Evolutionary conservation across 1,284 basidiomycete genomes (phyloP).

Genomic region (Fomitopsis pinicola): DNA sequence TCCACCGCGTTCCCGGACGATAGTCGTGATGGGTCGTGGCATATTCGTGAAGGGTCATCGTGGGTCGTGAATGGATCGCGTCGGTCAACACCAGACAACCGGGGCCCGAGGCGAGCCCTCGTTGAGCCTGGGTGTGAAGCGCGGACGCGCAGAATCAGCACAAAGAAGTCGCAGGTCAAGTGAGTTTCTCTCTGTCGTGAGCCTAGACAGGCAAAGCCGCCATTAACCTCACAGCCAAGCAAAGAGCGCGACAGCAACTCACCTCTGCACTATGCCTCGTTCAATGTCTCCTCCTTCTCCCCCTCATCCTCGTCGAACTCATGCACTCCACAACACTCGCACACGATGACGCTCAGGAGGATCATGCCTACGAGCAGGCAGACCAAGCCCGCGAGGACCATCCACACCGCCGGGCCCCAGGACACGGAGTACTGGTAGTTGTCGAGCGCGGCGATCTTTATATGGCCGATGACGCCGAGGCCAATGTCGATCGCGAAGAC

Average conservation of each 20-base stretch:
- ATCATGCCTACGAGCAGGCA: conserved; percentile 59
- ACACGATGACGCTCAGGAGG: conserved; percentile 55
- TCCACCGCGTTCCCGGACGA: background rate
- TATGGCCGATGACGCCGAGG: conserved; percentile 46
- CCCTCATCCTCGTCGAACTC: conserved; percentile 5
- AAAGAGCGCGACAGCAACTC: background rate
- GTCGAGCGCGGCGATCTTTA: conserved; percentile 37
- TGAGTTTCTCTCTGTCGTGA: background rate
- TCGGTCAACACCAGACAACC: background rate
- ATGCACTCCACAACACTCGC: conserved; percentile 57
- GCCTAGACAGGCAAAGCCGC: background rate
- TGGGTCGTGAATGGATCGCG: background rate
- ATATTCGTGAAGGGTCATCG: background rate
- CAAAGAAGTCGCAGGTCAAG: background rate
- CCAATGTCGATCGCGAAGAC: conserved; percentile 61
- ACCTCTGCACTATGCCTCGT: background rate
- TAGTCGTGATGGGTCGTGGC: background rate
- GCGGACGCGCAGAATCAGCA: background rate
- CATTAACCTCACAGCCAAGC: background rate
- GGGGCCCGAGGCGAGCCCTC: background rate
- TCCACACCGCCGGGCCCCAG: conserved; percentile 71
- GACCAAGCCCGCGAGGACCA: conserved; percentile 51
- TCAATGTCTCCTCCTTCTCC: background rate
- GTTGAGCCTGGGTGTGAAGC: background rate
- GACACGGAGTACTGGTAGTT: conserved; percentile 41